Conservation (phyloP, 2,329 filamentous ascomycete species). For the Aspergillus luchuensis region DNA sequence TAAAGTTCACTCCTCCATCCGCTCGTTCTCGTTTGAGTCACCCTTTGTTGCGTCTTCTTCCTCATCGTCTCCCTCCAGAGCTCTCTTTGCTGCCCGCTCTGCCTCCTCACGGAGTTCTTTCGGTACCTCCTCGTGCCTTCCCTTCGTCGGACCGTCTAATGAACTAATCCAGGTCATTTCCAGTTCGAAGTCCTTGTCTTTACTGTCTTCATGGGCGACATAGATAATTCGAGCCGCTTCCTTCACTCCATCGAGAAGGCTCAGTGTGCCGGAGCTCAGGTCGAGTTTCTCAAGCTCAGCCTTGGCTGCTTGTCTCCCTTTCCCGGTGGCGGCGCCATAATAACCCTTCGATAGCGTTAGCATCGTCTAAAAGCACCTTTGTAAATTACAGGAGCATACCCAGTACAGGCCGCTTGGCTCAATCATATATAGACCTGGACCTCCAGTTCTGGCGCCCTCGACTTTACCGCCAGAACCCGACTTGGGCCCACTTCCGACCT, state of each 20-base stretch:
- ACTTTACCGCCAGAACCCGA: conserved; percentile 83
- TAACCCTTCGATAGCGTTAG: conserved; percentile 65
- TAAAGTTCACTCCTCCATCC: conserved; percentile 78
- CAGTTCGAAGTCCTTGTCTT: conserved; percentile 99
- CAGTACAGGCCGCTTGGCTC: conserved; percentile 96
- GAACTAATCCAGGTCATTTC: conserved; percentile 99
- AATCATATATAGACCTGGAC: conserved; percentile 97
- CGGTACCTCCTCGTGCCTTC: conserved; percentile 89
- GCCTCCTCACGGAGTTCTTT: conserved; percentile 89
- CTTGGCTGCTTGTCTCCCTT: conserved; percentile 95
- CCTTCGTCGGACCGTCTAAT: conserved; percentile 82
- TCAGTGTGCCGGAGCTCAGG: conserved; percentile 73
- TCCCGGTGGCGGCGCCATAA: conserved; percentile 95
- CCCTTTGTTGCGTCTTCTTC: conserved; percentile 67
- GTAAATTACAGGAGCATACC: conserved; percentile 49
- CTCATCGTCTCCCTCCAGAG: conserved; percentile 81
- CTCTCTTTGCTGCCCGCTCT: conserved; percentile 87
- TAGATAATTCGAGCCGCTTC: conserved; percentile 97
- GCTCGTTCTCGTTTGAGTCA: conserved; percentile 65
- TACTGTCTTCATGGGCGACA: conserved; percentile 96
- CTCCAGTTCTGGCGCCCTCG: conserved; percentile 74
- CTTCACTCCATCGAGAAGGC: conserved; percentile 85
- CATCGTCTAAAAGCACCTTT: not conserved
- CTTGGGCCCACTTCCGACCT: conserved; percentile 79
- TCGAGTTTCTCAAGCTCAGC: conserved; percentile 98